Base-by-base conservation (phyloP, 2,329 filamentous ascomycete species). In the Aureobasidium sp. region DNA sequence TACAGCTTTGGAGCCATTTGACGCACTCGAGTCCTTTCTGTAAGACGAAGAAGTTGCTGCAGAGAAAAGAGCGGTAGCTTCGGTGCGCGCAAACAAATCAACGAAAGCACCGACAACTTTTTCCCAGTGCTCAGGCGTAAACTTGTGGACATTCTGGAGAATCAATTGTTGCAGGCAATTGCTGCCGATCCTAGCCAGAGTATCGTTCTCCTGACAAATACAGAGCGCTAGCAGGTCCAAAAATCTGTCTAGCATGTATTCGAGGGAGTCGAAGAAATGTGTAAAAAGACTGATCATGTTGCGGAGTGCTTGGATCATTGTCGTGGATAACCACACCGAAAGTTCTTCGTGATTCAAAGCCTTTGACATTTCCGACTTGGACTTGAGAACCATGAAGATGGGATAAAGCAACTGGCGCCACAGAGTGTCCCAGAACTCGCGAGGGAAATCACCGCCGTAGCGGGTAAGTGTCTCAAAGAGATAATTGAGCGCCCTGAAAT, bases 251-350 rank as follows among this genome's bases (percentile, higher is more conserved):
- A 99, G 79, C 93, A 99, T 98, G 66, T 95, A 95, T 71, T 97
- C 90, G 8, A 99, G 74, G 0, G 90, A 84, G 55, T 94, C 88
- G 60, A 98, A 99, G 70, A 97, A 98, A 70, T 99, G 94, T 0
- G 94, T 98, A 69, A 98, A 98, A 21, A 99, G 80, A 1, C 89
- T 91, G 62, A 99, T 97, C 88, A 98, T 95, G 71, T 97, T 96
- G 55, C 93, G 85, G 53, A 99, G 75, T 2, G 93, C 93, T 68
- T 99, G 93, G 35, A 99, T 98, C 88, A 99, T 96, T 7, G 93
- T 99, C 0, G 93, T 98, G 0, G 93, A 97, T 21, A 99, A 78
- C 93, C 93, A 99, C 2, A 99, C 93, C 0, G 93, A 97, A 17
- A 97, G 78, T 66, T 98, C 93, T 69, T 98, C 94, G 63, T 96